Percentiles rank a stretch among this genome's conserved stretches.
phyloP scores from a whole-genome alignment of 495 filamentous ascomycete genomes.

The Evernia prunastri region DNA sequence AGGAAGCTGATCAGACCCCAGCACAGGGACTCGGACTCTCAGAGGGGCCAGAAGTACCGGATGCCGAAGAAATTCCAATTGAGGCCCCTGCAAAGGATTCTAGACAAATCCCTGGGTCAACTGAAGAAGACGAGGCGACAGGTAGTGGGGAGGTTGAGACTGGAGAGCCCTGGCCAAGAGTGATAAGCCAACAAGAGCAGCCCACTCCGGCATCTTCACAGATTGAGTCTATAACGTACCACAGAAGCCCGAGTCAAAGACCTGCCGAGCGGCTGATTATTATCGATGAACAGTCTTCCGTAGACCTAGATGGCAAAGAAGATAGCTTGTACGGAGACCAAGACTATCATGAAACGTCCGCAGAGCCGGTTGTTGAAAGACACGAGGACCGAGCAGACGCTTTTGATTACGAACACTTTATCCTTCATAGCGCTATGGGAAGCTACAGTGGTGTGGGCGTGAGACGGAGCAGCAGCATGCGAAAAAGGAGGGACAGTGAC shows the following conservation, averaged over 20 bases:
- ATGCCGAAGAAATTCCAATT: background rate
- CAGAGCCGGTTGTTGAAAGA: slow-evolving; percentile 35
- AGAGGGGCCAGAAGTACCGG: background rate
- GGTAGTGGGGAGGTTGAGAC: slow-evolving; percentile 25
- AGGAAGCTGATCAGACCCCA: slow-evolving; percentile 9
- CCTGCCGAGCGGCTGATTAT: slow-evolving; percentile 8
- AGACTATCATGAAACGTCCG: slow-evolving; percentile 49
- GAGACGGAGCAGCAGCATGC: slow-evolving; percentile 32
- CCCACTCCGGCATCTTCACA: background rate
- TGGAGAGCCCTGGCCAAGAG: slow-evolving; percentile 17
- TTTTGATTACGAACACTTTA: slow-evolving; percentile 96
- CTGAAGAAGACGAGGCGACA: background rate
- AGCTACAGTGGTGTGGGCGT: slow-evolving; percentile 39
- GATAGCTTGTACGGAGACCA: slow-evolving; percentile 37
- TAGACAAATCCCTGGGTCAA: background rate
- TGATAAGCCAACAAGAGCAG: background rate
- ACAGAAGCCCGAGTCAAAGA: slow-evolving; percentile 7
- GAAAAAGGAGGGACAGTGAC: slow-evolving; percentile 45
- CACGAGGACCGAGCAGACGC: slow-evolving; percentile 96
- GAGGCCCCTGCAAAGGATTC: background rate
- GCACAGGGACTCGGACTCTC: slow-evolving; percentile 3
- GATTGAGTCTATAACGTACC: slow-evolving; percentile 1
- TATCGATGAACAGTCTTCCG: slow-evolving; percentile 9
- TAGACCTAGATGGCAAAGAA: slow-evolving; percentile 5
- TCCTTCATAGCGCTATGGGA: slow-evolving; percentile 85